Conservation (phyloP, 495 filamentous ascomycete species). For the Penicillium robsamsonii region DNA sequence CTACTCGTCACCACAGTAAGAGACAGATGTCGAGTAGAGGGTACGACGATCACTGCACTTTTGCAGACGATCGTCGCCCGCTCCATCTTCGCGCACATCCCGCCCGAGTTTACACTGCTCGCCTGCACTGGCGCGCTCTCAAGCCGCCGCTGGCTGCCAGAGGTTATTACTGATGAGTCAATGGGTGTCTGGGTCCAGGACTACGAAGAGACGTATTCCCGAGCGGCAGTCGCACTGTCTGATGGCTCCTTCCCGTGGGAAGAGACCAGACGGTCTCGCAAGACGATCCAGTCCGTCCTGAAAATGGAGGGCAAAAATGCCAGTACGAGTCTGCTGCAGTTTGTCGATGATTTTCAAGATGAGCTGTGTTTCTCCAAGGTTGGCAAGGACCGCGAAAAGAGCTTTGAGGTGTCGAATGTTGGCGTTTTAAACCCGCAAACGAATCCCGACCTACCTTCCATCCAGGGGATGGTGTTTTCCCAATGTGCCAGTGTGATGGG, state of each 20-base stretch:
- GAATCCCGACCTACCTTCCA: constrained; percentile 22
- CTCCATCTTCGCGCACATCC: constrained; percentile 33
- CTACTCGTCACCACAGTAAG: constrained; percentile 19
- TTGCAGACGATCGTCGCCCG: constrained; percentile 35
- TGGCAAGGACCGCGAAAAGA: constrained; percentile 31
- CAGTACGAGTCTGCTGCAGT: constrained; percentile 38
- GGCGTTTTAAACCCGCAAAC: constrained; percentile 31
- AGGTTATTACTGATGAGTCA: constrained; percentile 30
- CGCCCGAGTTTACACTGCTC: constrained; percentile 21
- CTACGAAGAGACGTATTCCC: constrained; percentile 18
- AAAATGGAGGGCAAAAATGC: constrained; percentile 34
- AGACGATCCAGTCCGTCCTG: constrained; percentile 29
- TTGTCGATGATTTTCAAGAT: constrained; percentile 31
- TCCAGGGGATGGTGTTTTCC: constrained; percentile 42
- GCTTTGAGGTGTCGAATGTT: constrained; percentile 49
- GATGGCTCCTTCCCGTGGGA: constrained; percentile 33
- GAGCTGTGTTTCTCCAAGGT: constrained; percentile 34
- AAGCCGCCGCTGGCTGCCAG: constrained; percentile 35
- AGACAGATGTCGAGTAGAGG: constrained; percentile 29
- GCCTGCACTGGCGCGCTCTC: constrained; percentile 30
- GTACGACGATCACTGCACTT: constrained; percentile 38
- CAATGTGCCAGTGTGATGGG: constrained; percentile 46
- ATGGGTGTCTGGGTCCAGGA: constrained; percentile 43
- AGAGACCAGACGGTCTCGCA: constrained; percentile 34
- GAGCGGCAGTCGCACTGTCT: neutral